Conservation (phyloP, 306 rosid genomes). For the Begonia fuchsioides region DNA sequence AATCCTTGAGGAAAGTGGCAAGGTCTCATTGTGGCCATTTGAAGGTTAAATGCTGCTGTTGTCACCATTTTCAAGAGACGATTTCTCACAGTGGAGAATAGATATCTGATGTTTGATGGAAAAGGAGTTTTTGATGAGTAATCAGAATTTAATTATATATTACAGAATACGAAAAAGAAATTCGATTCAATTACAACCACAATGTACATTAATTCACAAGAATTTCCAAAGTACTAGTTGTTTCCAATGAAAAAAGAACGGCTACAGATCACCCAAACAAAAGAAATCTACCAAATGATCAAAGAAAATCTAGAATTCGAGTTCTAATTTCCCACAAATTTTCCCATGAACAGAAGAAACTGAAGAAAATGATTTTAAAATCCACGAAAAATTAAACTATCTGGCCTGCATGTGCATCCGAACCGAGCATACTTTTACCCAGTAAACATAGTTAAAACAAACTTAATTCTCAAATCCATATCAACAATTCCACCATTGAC, state of each 20-base stretch:
- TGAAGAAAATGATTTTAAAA: background rate
- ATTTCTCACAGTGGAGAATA: conserved; percentile 11
- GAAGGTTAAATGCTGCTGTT: conserved; percentile 40
- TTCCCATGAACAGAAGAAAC: background rate
- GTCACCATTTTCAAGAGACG: conserved; percentile 39
- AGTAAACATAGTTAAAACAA: background rate
- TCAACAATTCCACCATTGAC: background rate
- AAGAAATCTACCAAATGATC: background rate
- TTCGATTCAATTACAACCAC: too few relatives aligned
- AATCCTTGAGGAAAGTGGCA: conserved; percentile 24
- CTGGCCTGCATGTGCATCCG: too few relatives aligned
- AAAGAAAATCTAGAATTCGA: too few relatives aligned
- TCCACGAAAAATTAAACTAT: too few relatives aligned
- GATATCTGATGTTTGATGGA: conserved; percentile 8
- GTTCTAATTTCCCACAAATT: too few relatives aligned
- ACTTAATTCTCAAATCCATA: background rate
- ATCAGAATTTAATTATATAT: conserved; percentile 5
- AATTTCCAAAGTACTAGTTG: background rate
- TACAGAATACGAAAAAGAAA: background rate
- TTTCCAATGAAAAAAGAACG: background rate
- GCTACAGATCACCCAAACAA: background rate
- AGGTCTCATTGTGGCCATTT: conserved; percentile 37
- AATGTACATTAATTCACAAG: too few relatives aligned
- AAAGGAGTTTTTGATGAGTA: background rate
- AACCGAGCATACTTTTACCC: background rate